Evolutionary conservation across 2,329 filamentous ascomycete species (phyloP).

Genomic region (Colletotrichum tabaci): DNA sequence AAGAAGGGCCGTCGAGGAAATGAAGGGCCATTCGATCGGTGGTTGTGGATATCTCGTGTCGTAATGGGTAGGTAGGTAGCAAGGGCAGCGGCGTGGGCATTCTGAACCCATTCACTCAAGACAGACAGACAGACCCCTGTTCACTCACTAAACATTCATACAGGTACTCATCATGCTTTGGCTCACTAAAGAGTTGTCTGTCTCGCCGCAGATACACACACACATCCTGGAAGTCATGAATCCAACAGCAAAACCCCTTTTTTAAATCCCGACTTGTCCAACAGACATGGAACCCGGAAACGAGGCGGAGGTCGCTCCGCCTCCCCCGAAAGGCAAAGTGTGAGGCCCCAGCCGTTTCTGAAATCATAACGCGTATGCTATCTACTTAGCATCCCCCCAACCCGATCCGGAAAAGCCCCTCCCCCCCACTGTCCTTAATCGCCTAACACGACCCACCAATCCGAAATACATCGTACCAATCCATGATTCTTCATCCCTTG

Average conservation of each 20-base stretch:
- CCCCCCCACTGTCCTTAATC: neutral
- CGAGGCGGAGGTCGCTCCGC: constrained; percentile 25
- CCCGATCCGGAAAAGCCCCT: too few species aligned
- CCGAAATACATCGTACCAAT: neutral
- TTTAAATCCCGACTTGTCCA: constrained; percentile 4
- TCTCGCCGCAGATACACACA: too few species aligned
- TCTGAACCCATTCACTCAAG: too few species aligned
- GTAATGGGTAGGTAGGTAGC: too few species aligned
- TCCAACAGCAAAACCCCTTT: neutral
- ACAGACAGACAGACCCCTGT: too few species aligned
- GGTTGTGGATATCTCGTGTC: neutral
- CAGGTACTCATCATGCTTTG: too few species aligned
- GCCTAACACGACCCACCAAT: neutral
- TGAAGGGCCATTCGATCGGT: too few species aligned
- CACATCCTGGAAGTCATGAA: too few species aligned
- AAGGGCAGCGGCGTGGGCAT: neutral
- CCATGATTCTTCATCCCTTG: neutral
- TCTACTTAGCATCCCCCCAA: neutral
- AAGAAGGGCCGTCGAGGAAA: neutral
- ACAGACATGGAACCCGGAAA: constrained; percentile 20
- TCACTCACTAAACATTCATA: too few species aligned
- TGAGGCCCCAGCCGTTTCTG: constrained; percentile 18
- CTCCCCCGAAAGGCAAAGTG: neutral
- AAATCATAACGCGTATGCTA: constrained; percentile 37
- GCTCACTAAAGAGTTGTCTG: too few species aligned